Base-by-base conservation (phyloP, 2,329 filamentous ascomycete species). In the Hypoxylon sp. region DNA sequence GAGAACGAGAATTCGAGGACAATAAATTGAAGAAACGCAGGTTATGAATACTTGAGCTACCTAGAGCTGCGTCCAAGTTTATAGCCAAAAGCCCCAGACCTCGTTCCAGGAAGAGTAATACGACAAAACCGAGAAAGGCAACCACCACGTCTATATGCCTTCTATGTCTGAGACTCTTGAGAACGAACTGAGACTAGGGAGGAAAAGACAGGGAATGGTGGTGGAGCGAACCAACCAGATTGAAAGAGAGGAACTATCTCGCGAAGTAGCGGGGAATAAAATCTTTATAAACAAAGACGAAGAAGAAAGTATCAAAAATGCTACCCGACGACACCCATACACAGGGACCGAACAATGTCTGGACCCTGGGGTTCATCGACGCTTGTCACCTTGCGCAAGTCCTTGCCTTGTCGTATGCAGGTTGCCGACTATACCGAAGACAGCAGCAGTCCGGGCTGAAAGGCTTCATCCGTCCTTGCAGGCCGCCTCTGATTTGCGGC, bases 231-330 rank as follows among this genome's bases (percentile, higher is more conserved):
- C 48, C 49, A 68, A 68, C 64, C 55, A 57, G 61, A 53, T 57
- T 60, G 14, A 40, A 44, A 59, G 37, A 31, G 25, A 48, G 60
- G 61, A 57, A 46, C 17, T 27, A 27, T 53, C 37, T 48, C 13
- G 20, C 22, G 56, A 61, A 49, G 25, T 42, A 30, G 48, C 37
- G 63, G 66, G 60, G 48, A 51, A 49, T 14, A 46, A 59, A 61
- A 55, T 46, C 42, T 44, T 72, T 72, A 72, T 69, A 62, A 70
- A 71, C 54, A 71, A 66, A 62, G 56, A 71, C 54, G 69, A 66
- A 62, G 56, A 60, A 46, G 49, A 55, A 35, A 6, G 48, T 53
- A 30, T n/a, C 51, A 55, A 40, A 37, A 64, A 69, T 67, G 30
- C 60, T 61, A 71, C 71, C 35, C 61, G 61, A 69, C 66, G 53